phyloP scores from a whole-genome alignment of 2,329 filamentous ascomycete genomes.

The Cytospora paraplurivora region DNA sequence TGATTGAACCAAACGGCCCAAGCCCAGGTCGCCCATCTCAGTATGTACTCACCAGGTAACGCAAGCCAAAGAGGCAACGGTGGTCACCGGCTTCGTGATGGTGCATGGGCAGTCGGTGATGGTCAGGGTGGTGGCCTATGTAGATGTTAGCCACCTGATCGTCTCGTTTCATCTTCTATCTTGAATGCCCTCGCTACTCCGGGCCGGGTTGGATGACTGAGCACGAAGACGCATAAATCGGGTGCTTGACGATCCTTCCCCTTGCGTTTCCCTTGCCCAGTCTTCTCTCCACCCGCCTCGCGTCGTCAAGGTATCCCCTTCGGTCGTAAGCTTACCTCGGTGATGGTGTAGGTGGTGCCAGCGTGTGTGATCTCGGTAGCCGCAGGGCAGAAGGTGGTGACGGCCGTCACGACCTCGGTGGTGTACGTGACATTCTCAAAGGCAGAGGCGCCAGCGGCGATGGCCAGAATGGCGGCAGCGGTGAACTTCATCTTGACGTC shows the following conservation, averaged over 20 bases:
- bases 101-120: slow-evolving; percentile 75
- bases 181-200: slow-evolving; percentile 2
- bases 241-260: neutral
- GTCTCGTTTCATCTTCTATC: slow-evolving; percentile 19
- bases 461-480: slow-evolving; percentile 54
- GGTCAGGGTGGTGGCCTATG: slow-evolving; percentile 66
- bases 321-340: slow-evolving; percentile 49
- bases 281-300: neutral
- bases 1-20: neutral
- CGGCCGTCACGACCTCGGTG: slow-evolving; percentile 67
- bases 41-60: slow-evolving; percentile 50
- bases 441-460: slow-evolving; percentile 50
- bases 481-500: slow-evolving; percentile 67
- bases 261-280: slow-evolving; percentile 15
- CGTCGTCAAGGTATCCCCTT: neutral
- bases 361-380: slow-evolving; percentile 66
- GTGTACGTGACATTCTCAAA: slow-evolving; percentile 55
- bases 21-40: neutral
- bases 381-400: slow-evolving; percentile 73
- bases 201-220: neutral
- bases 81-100: slow-evolving; percentile 59
- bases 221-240: neutral
- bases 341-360: slow-evolving; percentile 69
- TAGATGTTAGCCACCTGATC: slow-evolving; percentile 26
- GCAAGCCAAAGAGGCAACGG: slow-evolving; percentile 56